A percentile compares a stretch with the other conserved stretches of the same genome.
phyloP scores from a whole-genome alignment of 176 grass and related monocot species.

The Alloteropsis semialata region DNA sequence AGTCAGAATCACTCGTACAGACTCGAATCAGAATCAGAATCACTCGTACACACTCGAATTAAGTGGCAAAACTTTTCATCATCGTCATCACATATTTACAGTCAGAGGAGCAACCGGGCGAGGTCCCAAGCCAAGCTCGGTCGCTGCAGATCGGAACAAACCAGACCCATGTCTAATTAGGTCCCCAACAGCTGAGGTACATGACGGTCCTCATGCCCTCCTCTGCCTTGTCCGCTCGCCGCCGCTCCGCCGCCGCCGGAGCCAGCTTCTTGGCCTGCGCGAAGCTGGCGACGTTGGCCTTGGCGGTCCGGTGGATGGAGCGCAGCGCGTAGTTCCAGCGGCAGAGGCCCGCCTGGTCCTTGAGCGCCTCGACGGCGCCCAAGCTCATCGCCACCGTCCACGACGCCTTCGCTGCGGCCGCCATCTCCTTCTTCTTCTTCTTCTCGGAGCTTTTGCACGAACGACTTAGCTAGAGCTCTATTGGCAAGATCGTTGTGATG shows the following conservation, averaged over 20 bases:
- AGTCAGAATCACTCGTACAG: not conserved
- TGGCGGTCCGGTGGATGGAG: conserved; percentile 40
- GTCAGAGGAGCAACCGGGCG: not conserved
- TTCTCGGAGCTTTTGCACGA: not conserved
- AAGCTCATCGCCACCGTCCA: conserved; percentile 56
- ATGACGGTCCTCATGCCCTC: conserved; percentile 61
- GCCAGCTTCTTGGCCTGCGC: conserved; percentile 27
- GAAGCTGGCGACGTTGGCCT: conserved; percentile 14
- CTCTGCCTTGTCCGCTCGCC: conserved; percentile 32
- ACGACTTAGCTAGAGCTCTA: not conserved
- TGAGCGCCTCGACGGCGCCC: conserved; percentile 62
- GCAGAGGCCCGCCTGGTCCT: conserved; percentile 63
- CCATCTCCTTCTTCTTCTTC: conserved; percentile 5
- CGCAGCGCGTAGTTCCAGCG: conserved; percentile 68
- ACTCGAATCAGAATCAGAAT: not conserved
- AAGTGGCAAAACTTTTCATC: conserved; percentile 5
- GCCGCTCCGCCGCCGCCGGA: not conserved
- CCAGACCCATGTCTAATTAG: conserved; percentile 8
- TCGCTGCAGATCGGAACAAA: not conserved
- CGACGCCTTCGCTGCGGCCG: conserved; percentile 37
- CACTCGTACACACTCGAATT: not conserved
- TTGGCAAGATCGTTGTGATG: not conserved
- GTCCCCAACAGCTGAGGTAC: conserved; percentile 69
- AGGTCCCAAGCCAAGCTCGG: not conserved
- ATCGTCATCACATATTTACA: conserved; percentile 13